These are phyloP conservation scores for Aspergillus vadensis DNA, from an alignment of 2,329 filamentous ascomycete genomes.

Conservation along the genomic window DNA sequence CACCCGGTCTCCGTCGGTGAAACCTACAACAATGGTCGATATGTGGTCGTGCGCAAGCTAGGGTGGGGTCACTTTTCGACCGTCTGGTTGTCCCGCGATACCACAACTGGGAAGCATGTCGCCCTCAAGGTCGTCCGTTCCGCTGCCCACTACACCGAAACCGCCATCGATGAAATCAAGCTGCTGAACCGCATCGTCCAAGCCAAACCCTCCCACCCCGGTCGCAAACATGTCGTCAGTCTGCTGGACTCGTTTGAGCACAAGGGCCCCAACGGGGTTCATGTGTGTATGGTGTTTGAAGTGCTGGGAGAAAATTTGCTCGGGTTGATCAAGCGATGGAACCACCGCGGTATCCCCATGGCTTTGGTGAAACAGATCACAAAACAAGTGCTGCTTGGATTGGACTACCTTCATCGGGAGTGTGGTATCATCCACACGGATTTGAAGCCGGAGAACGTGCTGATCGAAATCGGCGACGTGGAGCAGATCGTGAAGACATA, in stretches of 20 bases:
- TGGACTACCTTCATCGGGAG: slow-evolving; percentile 95
- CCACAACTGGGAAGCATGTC: slow-evolving; percentile 86
- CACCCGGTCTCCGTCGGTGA: slow-evolving; percentile 94
- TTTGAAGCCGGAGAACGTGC: slow-evolving; percentile 94
- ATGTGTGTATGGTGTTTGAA: slow-evolving; percentile 99
- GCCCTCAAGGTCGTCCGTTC: slow-evolving; percentile 97
- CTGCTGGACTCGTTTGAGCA: slow-evolving; percentile 96
- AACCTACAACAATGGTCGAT: slow-evolving; percentile 96
- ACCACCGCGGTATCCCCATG: slow-evolving; percentile 96
- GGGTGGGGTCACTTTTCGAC: slow-evolving; percentile 99
- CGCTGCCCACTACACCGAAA: slow-evolving; percentile 97
- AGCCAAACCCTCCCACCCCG: slow-evolving; percentile 91
- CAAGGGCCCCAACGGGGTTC: slow-evolving; percentile 91
- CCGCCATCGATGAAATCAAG: slow-evolving; percentile 98
- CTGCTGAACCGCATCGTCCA: slow-evolving; percentile 94
- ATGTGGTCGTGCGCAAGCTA: slow-evolving; percentile 92
- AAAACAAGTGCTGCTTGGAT: slow-evolving; percentile 91
- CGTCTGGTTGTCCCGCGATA: slow-evolving; percentile 83
- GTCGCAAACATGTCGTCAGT: slow-evolving; percentile 92
- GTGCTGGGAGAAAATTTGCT: slow-evolving; percentile 93
- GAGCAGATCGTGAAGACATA: slow-evolving; percentile 98
- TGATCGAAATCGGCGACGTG: slow-evolving; percentile 98
- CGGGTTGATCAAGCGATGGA: slow-evolving; percentile 97
- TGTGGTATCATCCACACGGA: slow-evolving; percentile 99
- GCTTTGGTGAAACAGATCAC: slow-evolving; percentile 97